These are phyloP conservation scores for Metschnikowia arizonensis DNA, from an alignment of 805 yeast genomes.

Conservation along the genomic window DNA sequence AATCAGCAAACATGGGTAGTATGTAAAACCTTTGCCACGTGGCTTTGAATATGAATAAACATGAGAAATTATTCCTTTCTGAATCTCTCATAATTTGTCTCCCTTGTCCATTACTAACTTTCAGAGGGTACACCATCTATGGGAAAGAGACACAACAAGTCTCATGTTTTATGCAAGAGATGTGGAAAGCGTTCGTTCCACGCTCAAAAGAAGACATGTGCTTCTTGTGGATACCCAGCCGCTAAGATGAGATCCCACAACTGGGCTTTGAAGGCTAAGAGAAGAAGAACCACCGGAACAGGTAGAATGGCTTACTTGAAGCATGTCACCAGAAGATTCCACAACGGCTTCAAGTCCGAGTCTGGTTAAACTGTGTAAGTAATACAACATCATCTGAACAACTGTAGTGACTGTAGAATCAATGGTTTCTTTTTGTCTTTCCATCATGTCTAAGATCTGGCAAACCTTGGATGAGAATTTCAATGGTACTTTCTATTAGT, in stretches of 20 bases:
- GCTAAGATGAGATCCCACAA: slow-evolving; percentile 98
- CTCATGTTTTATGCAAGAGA: slow-evolving; percentile 98
- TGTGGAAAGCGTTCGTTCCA: slow-evolving; percentile 99
- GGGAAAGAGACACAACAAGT: slow-evolving; percentile 99
- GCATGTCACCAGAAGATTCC: slow-evolving; percentile 95
- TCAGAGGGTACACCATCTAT: slow-evolving; percentile 98
- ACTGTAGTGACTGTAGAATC: no score
- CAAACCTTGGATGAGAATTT: no score
- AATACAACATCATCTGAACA: slow-evolving; percentile 16
- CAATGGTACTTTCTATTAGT: no score
- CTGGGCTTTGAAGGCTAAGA: slow-evolving; percentile 99
- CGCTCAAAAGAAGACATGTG: slow-evolving; percentile 97
- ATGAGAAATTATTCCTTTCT: no score
- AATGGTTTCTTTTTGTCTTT: no score
- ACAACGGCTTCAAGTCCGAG: slow-evolving; percentile 90
- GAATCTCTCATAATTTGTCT: no score
- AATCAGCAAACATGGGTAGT: slow-evolving; percentile 64
- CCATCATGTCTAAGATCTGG: no score
- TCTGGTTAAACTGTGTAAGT: slow-evolving; percentile 44
- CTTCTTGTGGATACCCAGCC: slow-evolving; percentile 99
- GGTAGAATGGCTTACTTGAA: slow-evolving; percentile 99
- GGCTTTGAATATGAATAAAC: no score
- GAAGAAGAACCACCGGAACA: slow-evolving; percentile 99
- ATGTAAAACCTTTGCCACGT: slow-evolving; percentile 40
- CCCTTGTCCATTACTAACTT: slow-evolving; percentile 20